Evolutionary conservation across 306 rosid genomes (phyloP).

Genomic region (Ziziphus jujuba): DNA sequence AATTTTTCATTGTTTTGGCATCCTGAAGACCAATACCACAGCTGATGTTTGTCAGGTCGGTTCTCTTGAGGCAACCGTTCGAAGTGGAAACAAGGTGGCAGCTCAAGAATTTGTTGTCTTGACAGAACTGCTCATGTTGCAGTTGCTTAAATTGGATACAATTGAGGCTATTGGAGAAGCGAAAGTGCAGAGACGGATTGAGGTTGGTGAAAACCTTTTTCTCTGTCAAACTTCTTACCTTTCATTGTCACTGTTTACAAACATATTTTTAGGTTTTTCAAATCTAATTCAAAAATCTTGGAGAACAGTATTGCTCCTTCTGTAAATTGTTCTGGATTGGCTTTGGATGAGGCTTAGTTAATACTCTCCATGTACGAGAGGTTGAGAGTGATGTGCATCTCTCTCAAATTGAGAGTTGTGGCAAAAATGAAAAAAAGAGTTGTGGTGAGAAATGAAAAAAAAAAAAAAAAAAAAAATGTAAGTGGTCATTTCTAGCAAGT

Average conservation of each 20-base stretch:
- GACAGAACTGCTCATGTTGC: conserved; percentile 64
- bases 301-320: neutral
- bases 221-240: neutral
- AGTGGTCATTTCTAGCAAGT: no score
- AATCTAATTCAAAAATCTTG: neutral
- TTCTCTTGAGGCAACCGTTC: conserved; percentile 42
- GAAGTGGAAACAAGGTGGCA: conserved; percentile 38
- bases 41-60: conserved; percentile 40
- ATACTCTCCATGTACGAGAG: no score
- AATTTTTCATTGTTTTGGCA: neutral
- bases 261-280: neutral
- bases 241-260: neutral
- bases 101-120: conserved; percentile 47
- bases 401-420: no score
- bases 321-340: no score
- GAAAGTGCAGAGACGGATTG: conserved; percentile 52
- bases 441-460: neutral
- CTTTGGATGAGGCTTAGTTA: no score
- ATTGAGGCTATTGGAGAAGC: conserved; percentile 63
- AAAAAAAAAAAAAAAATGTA: no score
- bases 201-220: conserved; percentile 41
- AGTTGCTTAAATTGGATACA: conserved; percentile 65
- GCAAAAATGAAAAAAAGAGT: neutral
- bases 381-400: no score
- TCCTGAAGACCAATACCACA: neutral